Base-by-base conservation (phyloP, 2,329 filamentous ascomycete genomes). In the Dendrostoma leiphaemia region DNA sequence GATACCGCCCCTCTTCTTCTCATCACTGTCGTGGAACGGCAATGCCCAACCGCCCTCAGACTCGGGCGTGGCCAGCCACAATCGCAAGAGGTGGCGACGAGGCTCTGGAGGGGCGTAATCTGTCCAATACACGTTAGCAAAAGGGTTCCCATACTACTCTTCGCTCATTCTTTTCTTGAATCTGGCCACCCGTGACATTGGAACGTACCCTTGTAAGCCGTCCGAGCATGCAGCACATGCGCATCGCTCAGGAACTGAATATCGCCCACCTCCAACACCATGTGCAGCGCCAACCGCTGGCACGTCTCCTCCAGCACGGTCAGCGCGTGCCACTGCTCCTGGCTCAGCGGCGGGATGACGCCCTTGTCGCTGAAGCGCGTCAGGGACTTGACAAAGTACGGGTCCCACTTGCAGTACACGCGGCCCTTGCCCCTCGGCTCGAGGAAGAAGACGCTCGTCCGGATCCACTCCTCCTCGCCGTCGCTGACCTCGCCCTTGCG, bases 1-100 rank as follows among this genome's bases (percentile, higher is more conserved):
- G 61, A 96, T 90, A 0, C 91, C 91, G 7, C 90, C 90, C 17
- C 91, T 80, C 82, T 95, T 96, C 81, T 89, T 90, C 78, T 94
- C 88, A 53, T 82, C 75, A 53, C 82, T 88, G 70, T 96, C 91
- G 63, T 84, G 85, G 73, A 92, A 93, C 1, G 91, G 91, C 69
- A 96, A 70, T 48, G 81, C 84, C 91, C 91, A 96, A 0, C 91
- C 91, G 3, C 90, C 91, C 70, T 96, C 91, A 21, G 71, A 77
- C 72, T 93, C 88, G 0, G 91, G 90, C 2, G 89, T 91, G 10
- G 89, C 85, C 52, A 96, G 74, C 91, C 91, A 96, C 61, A 96
- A 73, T 43, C 91, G 79, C 78, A 96, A 88, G 24, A 96, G 73
- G 66, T 96, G 91, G 43, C 91, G 79, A 32, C 89, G 74, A 1